phyloP scores from a whole-genome alignment of 2,329 filamentous ascomycete genomes.

The Neonectria coccinea region DNA sequence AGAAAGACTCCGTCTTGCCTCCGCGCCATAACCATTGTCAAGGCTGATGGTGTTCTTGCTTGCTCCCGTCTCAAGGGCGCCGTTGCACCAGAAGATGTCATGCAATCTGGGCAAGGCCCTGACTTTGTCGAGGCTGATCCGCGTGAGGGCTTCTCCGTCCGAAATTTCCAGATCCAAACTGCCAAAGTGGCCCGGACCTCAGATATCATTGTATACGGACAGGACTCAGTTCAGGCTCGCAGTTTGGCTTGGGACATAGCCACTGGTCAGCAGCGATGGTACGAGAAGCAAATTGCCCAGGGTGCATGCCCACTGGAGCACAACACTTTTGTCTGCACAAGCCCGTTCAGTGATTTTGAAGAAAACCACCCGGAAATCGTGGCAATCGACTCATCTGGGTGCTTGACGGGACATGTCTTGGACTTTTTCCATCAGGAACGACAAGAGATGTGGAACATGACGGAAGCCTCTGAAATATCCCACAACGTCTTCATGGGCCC shows the following conservation, averaged over 20 bases:
- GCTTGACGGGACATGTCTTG: constrained; percentile 79
- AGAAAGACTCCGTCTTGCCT: constrained; percentile 78
- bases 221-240: constrained; percentile 70
- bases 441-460: constrained; percentile 94
- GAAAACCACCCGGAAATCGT: constrained; percentile 76
- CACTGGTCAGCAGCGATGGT: constrained; percentile 81
- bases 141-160: constrained; percentile 89
- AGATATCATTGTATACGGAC: constrained; percentile 92
- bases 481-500: constrained; percentile 92
- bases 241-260: constrained; percentile 78
- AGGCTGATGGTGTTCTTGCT: constrained; percentile 84
- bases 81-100: constrained; percentile 82
- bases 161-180: constrained; percentile 97
- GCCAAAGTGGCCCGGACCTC: constrained; percentile 89
- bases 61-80: constrained; percentile 86
- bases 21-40: constrained; percentile 86
- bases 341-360: constrained; percentile 79
- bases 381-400: constrained; percentile 77
- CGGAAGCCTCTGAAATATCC: constrained; percentile 87
- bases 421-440: constrained; percentile 93
- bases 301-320: constrained; percentile 72
- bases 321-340: constrained; percentile 83
- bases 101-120: constrained; percentile 64
- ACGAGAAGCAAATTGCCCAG: constrained; percentile 69
- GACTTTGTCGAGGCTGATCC: constrained; percentile 89